Conservation (phyloP, 108 stramenopile genomes). For the Schizochytrium sp. region DNA sequence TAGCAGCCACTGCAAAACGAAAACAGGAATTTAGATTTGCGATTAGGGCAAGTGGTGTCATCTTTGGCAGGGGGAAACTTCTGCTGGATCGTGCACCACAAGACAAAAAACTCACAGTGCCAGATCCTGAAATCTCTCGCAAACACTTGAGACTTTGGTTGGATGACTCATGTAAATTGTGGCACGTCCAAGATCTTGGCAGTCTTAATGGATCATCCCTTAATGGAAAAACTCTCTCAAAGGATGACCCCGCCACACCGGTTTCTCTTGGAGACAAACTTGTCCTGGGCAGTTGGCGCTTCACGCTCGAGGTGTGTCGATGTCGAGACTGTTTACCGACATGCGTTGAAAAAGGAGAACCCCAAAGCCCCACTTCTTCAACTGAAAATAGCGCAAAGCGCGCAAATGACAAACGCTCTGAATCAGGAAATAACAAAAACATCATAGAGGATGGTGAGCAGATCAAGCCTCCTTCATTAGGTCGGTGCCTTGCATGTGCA, state of each 20-base stretch:
- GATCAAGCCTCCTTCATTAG: too few relatives aligned
- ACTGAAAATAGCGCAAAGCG: neutral
- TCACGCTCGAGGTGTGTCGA: neutral
- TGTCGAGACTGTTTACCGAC: neutral
- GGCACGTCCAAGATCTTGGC: constrained; percentile 9
- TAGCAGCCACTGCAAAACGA: too few relatives aligned
- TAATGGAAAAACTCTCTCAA: neutral
- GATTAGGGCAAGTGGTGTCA: neutral
- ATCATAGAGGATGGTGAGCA: too few relatives aligned
- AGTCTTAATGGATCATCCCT: neutral
- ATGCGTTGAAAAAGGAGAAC: neutral
- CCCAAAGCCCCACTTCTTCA: neutral
- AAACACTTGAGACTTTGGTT: neutral
- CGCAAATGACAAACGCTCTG: too few relatives aligned
- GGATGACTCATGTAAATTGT: neutral
- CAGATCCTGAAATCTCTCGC: constrained; percentile 21
- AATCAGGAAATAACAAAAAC: too few relatives aligned
- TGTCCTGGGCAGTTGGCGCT: neutral
- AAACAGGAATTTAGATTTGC: neutral
- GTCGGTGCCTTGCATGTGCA: neutral
- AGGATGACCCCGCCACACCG: neutral
- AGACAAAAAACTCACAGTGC: constrained; percentile 32
- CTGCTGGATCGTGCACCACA: neutral
- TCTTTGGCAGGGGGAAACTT: constrained; percentile 2
- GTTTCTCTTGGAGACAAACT: neutral